phyloP scores from a whole-genome alignment of 139 green algal species.

The Closterium sp. region DNA sequence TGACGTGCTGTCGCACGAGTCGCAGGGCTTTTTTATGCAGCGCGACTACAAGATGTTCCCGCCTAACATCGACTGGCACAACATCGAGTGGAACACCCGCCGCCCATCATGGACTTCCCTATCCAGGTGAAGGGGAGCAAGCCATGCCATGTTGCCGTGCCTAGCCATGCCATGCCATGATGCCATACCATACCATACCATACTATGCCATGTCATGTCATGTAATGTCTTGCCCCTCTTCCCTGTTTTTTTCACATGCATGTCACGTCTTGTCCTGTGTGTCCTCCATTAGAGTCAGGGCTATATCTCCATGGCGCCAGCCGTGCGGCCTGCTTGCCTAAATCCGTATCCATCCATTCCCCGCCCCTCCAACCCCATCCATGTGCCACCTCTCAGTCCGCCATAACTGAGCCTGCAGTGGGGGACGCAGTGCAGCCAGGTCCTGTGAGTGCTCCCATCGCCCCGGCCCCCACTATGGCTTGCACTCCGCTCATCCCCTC shows the following conservation, averaged over 20 bases:
- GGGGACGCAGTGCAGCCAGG: neutral
- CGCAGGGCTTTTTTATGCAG: conserved; percentile 61
- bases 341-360: too few relatives aligned
- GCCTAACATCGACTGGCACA: conserved; percentile 76
- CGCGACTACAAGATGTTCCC: conserved; percentile 88
- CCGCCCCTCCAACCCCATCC: neutral
- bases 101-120: conserved; percentile 50
- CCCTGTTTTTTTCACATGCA: neutral
- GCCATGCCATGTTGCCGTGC: neutral
- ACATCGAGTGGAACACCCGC: conserved; percentile 56
- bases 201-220: too few relatives aligned
- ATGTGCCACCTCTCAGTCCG: neutral
- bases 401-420: neutral
- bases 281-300: too few relatives aligned
- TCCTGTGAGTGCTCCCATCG: neutral
- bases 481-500: neutral
- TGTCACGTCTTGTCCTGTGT: too few relatives aligned
- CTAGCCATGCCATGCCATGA: too few relatives aligned
- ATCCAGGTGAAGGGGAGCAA: conserved; percentile 23
- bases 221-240: too few relatives aligned
- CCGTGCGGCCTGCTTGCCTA: too few relatives aligned
- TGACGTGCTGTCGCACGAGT: conserved; percentile 68
- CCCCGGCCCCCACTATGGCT: neutral
- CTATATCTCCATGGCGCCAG: too few relatives aligned
- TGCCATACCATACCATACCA: too few relatives aligned